Evolutionary conservation across 257 asterid genomes (phyloP).

Genomic region (Plantago elongata): DNA sequence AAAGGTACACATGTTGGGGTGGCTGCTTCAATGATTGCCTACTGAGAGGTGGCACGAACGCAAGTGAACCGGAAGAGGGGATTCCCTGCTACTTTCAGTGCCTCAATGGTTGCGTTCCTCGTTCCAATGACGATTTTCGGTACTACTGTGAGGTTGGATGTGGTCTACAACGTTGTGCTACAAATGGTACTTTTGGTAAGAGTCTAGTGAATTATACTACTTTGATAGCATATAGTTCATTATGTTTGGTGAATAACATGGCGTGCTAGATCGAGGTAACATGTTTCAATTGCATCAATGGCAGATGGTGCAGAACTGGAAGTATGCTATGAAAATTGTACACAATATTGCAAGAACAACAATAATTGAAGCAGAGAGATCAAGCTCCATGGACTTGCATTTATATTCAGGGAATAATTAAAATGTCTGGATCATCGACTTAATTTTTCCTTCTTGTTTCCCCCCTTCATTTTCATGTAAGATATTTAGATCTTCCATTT

Average conservation of each 20-base stretch:
- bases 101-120: not conserved
- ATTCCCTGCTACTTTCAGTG: conserved; percentile 6
- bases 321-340: not conserved
- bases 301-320: conserved; percentile 10
- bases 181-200: not conserved
- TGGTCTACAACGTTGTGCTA: not conserved
- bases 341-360: not conserved
- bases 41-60: not conserved
- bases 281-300: too few species aligned
- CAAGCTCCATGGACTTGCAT: too few species aligned
- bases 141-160: conserved; percentile 5
- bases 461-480: too few species aligned
- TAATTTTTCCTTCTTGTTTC: too few species aligned
- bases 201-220: not conserved
- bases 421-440: too few species aligned
- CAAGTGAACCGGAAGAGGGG: not conserved
- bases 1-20: conserved; percentile 9
- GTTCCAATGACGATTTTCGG: not conserved
- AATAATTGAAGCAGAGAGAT: too few species aligned
- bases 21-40: conserved; percentile 7
- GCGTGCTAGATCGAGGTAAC: not conserved
- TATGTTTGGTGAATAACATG: not conserved
- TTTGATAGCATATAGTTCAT: not conserved
- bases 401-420: too few species aligned
- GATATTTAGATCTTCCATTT: too few species aligned